A percentile compares a stretch with the other conserved stretches of the same genome.
These are phyloP conservation scores for Neocallimastix lanati DNA, from an alignment of 192 early-diverging fungal species.

Conservation along the genomic window DNA sequence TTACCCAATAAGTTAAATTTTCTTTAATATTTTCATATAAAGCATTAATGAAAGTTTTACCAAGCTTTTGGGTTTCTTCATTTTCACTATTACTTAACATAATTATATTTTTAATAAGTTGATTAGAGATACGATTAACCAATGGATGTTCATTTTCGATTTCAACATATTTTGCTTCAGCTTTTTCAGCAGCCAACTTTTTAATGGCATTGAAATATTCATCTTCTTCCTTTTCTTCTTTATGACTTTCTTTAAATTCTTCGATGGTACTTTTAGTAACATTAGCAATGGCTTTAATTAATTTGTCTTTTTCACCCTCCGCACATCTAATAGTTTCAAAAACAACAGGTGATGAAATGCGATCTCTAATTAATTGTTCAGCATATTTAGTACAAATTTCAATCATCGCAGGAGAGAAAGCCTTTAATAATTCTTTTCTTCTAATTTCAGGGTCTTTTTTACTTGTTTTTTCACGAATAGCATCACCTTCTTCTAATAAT, in stretches of 20 bases:
- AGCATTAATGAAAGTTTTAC: background rate
- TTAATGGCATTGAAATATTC: conserved; percentile 34
- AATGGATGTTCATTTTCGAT: background rate
- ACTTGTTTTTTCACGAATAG: conserved; percentile 37
- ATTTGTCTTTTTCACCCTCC: conserved; percentile 3
- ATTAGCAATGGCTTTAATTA: background rate
- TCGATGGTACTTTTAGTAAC: conserved; percentile 4
- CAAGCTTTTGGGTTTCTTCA: background rate
- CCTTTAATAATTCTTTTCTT: conserved; percentile 45
- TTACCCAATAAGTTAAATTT: background rate
- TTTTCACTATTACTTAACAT: background rate
- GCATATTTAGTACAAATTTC: conserved; percentile 29
- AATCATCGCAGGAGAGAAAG: conserved; percentile 39
- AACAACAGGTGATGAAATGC: conserved; percentile 49
- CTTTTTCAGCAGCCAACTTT: conserved; percentile 22
- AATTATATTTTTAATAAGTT: background rate
- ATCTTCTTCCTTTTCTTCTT: conserved; percentile 5
- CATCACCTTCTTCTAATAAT: conserved; percentile 47
- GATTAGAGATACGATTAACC: background rate
- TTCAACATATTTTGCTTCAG: conserved; percentile 1
- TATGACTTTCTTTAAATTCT: conserved; percentile 17
- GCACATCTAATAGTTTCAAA: conserved; percentile 11
- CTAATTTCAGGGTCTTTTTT: conserved; percentile 67
- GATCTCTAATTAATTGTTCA: conserved; percentile 35
- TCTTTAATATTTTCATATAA: background rate